A percentile compares a stretch with the other conserved stretches of the same genome.
Conservation (phyloP, 345 rosid species). For the Raphanus raphanistrum region DNA sequence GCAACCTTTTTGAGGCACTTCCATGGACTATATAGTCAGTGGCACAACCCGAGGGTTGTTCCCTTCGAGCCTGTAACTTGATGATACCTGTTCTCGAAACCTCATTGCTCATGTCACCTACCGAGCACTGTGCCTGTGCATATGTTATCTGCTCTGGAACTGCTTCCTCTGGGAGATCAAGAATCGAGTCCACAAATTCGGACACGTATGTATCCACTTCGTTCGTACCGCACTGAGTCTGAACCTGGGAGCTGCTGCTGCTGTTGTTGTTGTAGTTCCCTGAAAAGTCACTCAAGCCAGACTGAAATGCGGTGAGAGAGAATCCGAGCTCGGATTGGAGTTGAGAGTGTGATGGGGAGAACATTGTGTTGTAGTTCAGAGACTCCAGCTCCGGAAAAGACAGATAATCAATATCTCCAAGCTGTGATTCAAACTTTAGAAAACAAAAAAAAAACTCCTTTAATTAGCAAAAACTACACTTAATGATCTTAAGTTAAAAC, state of each 20-base stretch:
- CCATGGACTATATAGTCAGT: conserved; percentile 43
- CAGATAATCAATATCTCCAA: conserved; percentile 36
- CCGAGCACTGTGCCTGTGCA: conserved; percentile 13
- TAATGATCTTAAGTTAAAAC: not conserved
- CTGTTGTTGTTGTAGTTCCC: conserved; percentile 1
- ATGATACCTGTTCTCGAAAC: conserved; percentile 49
- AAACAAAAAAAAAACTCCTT: not conserved
- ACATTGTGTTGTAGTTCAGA: conserved; percentile 39
- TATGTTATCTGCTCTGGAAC: conserved; percentile 24
- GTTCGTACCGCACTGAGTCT: conserved; percentile 31
- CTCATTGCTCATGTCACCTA: conserved; percentile 26
- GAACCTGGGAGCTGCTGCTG: conserved; percentile 8
- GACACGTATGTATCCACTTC: conserved; percentile 43
- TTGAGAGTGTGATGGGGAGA: conserved; percentile 50
- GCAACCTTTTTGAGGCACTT: conserved; percentile 57
- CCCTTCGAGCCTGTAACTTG: conserved; percentile 46
- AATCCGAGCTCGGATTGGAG: conserved; percentile 44
- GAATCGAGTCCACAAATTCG: conserved; percentile 48
- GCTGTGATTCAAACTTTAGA: conserved; percentile 28
- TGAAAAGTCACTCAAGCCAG: conserved; percentile 19
- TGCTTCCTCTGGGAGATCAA: conserved; percentile 44
- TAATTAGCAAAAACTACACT: conserved; percentile 2
- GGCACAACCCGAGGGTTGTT: conserved; percentile 25
- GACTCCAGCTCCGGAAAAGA: conserved; percentile 28
- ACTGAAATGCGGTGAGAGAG: conserved; percentile 32